Conservation (phyloP, 352 stramenopile species). For the Phytophthora pisi region DNA sequence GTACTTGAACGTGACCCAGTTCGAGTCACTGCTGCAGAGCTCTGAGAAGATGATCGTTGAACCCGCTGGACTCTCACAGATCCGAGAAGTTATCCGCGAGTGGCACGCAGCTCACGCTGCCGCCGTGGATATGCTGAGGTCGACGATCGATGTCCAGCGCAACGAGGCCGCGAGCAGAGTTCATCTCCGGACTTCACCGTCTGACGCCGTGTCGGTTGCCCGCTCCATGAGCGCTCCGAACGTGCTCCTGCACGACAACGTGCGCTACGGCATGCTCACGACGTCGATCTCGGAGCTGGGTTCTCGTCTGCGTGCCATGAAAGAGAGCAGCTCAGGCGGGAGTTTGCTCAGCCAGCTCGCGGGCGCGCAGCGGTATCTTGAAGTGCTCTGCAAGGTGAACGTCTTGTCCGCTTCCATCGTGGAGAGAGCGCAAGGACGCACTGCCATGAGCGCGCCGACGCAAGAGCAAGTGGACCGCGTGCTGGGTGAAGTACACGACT, state of each 20-base stretch:
- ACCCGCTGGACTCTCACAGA: constrained; percentile 22
- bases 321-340: constrained; percentile 18
- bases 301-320: constrained; percentile 18
- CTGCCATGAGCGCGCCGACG: constrained; percentile 23
- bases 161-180: constrained; percentile 20
- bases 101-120: constrained; percentile 34
- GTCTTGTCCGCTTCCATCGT: constrained; percentile 28
- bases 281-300: constrained; percentile 17
- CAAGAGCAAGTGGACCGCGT: constrained; percentile 40
- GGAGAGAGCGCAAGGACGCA: constrained; percentile 11
- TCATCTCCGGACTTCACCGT: constrained; percentile 3
- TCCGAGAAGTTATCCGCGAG: constrained; percentile 34
- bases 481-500: constrained; percentile 35
- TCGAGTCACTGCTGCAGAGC: constrained; percentile 33
- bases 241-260: constrained; percentile 29
- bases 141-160: constrained; percentile 27
- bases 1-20: constrained; percentile 13
- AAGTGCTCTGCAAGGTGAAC: constrained; percentile 41
- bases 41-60: constrained; percentile 32
- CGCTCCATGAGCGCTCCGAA: constrained; percentile 28
- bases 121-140: constrained; percentile 30
- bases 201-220: constrained; percentile 16
- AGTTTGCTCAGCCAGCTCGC: constrained; percentile 25
- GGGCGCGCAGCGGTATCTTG: constrained; percentile 29
- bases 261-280: constrained; percentile 23